phyloP scores from a whole-genome alignment of 2,329 filamentous ascomycete genomes.

The Calonectria honghensis region DNA sequence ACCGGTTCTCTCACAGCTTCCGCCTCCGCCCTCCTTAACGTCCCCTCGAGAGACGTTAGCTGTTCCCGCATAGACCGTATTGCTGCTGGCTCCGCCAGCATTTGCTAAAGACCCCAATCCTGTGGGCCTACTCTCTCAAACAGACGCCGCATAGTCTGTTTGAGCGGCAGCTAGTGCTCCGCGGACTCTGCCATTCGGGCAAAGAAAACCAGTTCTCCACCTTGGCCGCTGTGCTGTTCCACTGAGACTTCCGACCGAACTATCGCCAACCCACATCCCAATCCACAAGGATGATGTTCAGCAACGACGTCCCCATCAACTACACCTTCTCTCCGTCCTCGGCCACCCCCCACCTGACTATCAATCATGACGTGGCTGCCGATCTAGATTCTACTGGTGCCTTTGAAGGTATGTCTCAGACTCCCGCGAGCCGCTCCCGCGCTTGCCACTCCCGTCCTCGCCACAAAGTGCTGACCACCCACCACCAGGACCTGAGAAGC shows the following conservation, averaged over 20 bases:
- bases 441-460: neutral
- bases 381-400: slow-evolving; percentile 96
- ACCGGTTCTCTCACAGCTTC: slow-evolving; percentile 88
- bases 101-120: slow-evolving; percentile 75
- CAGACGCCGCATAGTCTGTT: slow-evolving; percentile 96
- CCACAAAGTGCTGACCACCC: slow-evolving; percentile 37
- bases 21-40: slow-evolving; percentile 95
- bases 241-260: slow-evolving; percentile 32
- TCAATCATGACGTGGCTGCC: slow-evolving; percentile 95
- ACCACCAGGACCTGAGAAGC: slow-evolving; percentile 88
- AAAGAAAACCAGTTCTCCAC: slow-evolving; percentile 50
- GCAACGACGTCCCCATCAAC: slow-evolving; percentile 85
- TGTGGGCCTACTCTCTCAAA: slow-evolving; percentile 99
- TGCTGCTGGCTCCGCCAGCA: slow-evolving; percentile 95
- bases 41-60: slow-evolving; percentile 80
- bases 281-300: slow-evolving; percentile 78
- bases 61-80: slow-evolving; percentile 62
- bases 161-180: slow-evolving; percentile 98
- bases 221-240: slow-evolving; percentile 20
- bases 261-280: slow-evolving; percentile 45
- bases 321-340: slow-evolving; percentile 89
- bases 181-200: slow-evolving; percentile 74
- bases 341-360: slow-evolving; percentile 92
- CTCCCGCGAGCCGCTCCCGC: neutral
- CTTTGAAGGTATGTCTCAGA: slow-evolving; percentile 82